Percentiles rank a stretch among this genome's conserved stretches.
Evolutionary conservation across 1,284 basidiomycete genomes (phyloP).

Genomic region (Wolfiporia cocos): DNA sequence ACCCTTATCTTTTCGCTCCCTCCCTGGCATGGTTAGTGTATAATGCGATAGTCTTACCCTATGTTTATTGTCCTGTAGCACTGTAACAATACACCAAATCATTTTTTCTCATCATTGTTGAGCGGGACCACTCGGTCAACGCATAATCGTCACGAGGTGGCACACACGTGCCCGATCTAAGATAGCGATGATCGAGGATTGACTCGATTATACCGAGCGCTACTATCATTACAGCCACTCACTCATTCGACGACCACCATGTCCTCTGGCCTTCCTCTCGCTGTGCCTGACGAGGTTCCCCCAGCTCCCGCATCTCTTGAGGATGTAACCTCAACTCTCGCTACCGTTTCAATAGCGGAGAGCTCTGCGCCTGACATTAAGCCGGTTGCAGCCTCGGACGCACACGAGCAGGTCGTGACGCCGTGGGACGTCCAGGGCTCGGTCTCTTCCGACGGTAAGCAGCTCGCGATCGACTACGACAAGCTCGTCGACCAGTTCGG

Average conservation of each 20-base stretch:
- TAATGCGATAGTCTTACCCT: slow-evolving; percentile 2
- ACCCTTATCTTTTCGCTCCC: slow-evolving; percentile 2
- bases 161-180: no score
- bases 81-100: slow-evolving; percentile 9
- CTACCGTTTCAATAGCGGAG: slow-evolving; percentile 9
- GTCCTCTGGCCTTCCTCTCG: slow-evolving; percentile 6
- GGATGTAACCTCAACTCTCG: slow-evolving; percentile 10
- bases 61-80: slow-evolving; percentile 10
- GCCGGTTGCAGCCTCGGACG: slow-evolving; percentile 24
- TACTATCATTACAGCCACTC: no score
- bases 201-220: no score
- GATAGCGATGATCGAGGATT: no score
- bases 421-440: slow-evolving; percentile 98
- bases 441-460: slow-evolving; percentile 84
- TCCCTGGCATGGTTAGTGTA: slow-evolving; percentile 8
- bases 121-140: no score
- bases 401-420: slow-evolving; percentile 83
- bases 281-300: slow-evolving; percentile 8
- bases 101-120: slow-evolving; percentile 1
- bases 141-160: no score
- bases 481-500: slow-evolving; percentile 95
- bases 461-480: slow-evolving; percentile 93
- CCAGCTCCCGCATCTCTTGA: slow-evolving; percentile 11
- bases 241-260: no score
- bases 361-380: slow-evolving; percentile 23